These are phyloP conservation scores for Crithidia acanthocephali DNA, from an alignment of 208 protist genomes.

Conservation along the genomic window DNA sequence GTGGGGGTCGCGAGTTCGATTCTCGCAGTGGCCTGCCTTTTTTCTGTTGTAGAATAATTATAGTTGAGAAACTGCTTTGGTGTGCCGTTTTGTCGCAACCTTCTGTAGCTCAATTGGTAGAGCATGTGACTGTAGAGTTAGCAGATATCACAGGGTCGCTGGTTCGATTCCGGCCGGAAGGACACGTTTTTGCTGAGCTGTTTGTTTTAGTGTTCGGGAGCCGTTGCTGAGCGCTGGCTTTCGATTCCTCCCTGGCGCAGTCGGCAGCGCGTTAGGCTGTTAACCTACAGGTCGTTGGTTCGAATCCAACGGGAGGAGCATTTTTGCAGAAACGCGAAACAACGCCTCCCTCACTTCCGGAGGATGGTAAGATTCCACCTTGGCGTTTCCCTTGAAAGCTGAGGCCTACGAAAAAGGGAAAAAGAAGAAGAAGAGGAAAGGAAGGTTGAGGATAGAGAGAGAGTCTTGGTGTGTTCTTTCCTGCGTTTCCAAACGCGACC, in stretches of 20 bases:
- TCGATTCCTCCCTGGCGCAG: slow-evolving; percentile 45
- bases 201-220: no score
- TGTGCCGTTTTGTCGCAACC: no score
- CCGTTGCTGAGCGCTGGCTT: no score
- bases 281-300: slow-evolving; percentile 50
- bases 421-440: no score
- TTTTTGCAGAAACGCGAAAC: slow-evolving; percentile 1
- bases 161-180: slow-evolving; percentile 83
- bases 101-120: slow-evolving; percentile 53
- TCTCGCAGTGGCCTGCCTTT: slow-evolving; percentile 29
- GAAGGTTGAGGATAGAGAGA: no score
- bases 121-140: slow-evolving; percentile 44
- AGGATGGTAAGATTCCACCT: no score
- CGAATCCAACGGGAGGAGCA: slow-evolving; percentile 45
- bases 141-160: slow-evolving; percentile 85
- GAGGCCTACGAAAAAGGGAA: no score
- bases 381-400: no score
- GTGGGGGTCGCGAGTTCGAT: slow-evolving; percentile 81
- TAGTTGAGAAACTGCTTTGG: no score
- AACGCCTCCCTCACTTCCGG: no score
- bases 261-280: slow-evolving; percentile 47
- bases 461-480: no score
- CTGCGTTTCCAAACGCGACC: no score
- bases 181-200: slow-evolving; percentile 37
- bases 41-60: slow-evolving; percentile 75